Percentiles rank a stretch among this genome's conserved stretches.
phyloP scores from a whole-genome alignment of 2,329 filamentous ascomycete genomes.

The Fusarium vanettenii region DNA sequence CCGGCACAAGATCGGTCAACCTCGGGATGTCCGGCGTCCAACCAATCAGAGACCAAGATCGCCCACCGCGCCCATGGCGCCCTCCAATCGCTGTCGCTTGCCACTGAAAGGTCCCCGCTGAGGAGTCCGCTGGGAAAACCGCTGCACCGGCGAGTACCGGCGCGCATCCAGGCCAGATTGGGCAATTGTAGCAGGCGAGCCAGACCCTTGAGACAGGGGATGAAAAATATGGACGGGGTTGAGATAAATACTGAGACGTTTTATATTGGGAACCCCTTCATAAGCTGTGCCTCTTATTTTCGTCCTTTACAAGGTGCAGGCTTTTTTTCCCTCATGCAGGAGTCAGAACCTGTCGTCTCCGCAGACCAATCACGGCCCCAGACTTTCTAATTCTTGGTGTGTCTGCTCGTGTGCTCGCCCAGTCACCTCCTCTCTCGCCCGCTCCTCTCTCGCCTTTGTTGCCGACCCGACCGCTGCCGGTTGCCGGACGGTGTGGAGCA shows the following conservation, averaged over 20 bases:
- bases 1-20: conserved; percentile 36
- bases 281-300: neutral
- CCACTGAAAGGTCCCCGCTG: conserved; percentile 10
- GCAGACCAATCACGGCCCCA: conserved; percentile 42
- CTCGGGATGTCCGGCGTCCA: conserved; percentile 32
- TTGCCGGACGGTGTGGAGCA: conserved; percentile 10
- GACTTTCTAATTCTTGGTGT: conserved; percentile 42
- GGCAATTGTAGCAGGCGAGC: neutral
- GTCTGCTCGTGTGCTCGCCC: conserved; percentile 9
- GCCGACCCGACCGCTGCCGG: conserved; percentile 26
- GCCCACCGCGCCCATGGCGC: neutral
- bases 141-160: conserved; percentile 27
- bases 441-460: conserved; percentile 9
- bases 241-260: neutral
- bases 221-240: neutral
- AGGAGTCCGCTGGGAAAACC: conserved; percentile 15
- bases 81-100: conserved; percentile 24
- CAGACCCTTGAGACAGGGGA: neutral
- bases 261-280: neutral
- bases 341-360: conserved; percentile 17
- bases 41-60: conserved; percentile 13
- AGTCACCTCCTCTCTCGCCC: neutral
- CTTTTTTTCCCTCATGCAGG: neutral
- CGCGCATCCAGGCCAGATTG: neutral
- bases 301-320: neutral